Conservation (phyloP, 257 asterid species). For the Penstemon davidsonii region DNA sequence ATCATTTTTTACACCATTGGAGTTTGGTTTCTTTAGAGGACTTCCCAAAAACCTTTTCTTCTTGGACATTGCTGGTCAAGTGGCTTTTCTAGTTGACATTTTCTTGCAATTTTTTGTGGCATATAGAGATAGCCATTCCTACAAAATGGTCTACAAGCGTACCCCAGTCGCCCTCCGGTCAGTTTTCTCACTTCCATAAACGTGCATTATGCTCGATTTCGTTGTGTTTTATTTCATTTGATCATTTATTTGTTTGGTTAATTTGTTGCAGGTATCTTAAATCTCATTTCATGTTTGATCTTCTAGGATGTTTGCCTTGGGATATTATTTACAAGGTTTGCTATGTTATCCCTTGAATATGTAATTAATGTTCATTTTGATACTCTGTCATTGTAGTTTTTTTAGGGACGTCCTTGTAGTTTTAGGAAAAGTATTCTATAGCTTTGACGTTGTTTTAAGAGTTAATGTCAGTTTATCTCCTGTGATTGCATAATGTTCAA, state of each 20-base stretch:
- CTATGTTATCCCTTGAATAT: neutral
- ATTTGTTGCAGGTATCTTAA: constrained; percentile 48
- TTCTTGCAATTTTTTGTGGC: constrained; percentile 58
- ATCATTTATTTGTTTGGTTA: constrained; percentile 12
- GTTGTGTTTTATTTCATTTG: neutral
- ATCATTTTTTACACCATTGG: constrained; percentile 72
- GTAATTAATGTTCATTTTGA: neutral
- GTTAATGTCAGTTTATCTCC: too few species aligned
- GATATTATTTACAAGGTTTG: constrained; percentile 68
- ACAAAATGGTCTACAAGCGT: constrained; percentile 58
- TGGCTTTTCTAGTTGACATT: constrained; percentile 65
- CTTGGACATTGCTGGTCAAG: constrained; percentile 66
- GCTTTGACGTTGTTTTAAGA: too few species aligned
- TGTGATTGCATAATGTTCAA: too few species aligned
- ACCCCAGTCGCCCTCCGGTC: constrained; percentile 58
- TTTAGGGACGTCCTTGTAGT: too few species aligned
- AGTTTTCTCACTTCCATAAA: constrained; percentile 12
- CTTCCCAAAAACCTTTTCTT: constrained; percentile 60
- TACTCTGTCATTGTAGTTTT: neutral
- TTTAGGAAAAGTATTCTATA: too few species aligned
- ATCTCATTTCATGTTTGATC: constrained; percentile 53
- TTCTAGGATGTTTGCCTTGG: constrained; percentile 72
- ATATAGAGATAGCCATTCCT: constrained; percentile 60
- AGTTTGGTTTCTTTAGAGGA: constrained; percentile 78
- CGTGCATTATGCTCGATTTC: neutral